These are phyloP conservation scores for Trypanosomatidae sp. DNA, from an alignment of 208 protist species.

Conservation along the genomic window DNA sequence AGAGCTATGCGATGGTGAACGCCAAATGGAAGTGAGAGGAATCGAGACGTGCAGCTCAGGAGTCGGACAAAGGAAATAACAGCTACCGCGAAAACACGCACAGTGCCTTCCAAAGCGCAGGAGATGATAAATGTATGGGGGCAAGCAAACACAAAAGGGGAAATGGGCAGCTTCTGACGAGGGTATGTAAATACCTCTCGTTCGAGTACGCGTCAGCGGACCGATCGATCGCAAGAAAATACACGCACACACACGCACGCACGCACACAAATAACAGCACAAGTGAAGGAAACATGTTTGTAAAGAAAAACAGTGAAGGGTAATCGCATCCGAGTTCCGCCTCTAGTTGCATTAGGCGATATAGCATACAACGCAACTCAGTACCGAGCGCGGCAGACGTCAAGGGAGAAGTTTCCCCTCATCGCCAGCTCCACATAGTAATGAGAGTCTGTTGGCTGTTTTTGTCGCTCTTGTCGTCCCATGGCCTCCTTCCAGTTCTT, in stretches of 20 bases:
- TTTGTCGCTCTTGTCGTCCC: not conserved
- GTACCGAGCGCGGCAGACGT: not conserved
- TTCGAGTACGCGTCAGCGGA: not conserved
- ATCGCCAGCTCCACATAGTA: not conserved
- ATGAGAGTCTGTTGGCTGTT: not conserved
- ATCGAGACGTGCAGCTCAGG: not conserved
- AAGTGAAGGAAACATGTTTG: not conserved
- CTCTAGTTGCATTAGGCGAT: not conserved
- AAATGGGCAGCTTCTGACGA: not conserved
- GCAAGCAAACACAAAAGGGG: not conserved
- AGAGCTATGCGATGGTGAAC: slow-evolving; percentile 1
- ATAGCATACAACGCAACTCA: not conserved
- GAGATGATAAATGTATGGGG: not conserved
- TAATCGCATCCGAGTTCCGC: not conserved
- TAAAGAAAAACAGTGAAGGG: not conserved
- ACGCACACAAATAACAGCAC: not conserved
- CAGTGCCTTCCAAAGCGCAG: not conserved
- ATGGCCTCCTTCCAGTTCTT: not conserved
- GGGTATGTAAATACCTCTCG: not conserved
- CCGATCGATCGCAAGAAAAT: not conserved
- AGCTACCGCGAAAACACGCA: not conserved
- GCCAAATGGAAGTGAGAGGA: not conserved
- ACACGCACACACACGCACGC: not conserved
- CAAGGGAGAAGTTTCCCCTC: not conserved
- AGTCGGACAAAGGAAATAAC: not conserved